Evolutionary conservation across 371 early-diverging fungal genomes (phyloP), one percentile per base, ranked within the genome.

Genomic region (Syncephalastrum sp.): DNA sequence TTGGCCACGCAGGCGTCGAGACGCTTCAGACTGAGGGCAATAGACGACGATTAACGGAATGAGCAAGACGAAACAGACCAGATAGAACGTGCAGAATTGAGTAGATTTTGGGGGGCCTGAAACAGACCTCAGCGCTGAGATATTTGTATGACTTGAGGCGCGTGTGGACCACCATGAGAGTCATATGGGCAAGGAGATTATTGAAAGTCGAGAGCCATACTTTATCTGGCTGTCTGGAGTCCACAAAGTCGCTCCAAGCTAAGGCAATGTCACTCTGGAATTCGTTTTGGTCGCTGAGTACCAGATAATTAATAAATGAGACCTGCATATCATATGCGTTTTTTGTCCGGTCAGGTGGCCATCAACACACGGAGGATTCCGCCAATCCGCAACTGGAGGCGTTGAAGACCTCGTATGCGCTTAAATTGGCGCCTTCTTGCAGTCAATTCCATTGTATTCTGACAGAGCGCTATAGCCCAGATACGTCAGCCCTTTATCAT

Each of bases 381-480:
- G 10, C 61, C 61, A 61, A 12, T 10, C 61, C 61, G 17, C 61
- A 56, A 13, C 56, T 56, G 27, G 47, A 50, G 10, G 61, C 56
- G 47, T 61, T 53, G 56, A 56, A 61, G 15, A 61, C 56, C 16
- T 61, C 61, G 38, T 57, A 16, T 16, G 54, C 13, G 16, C 57
- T 53, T 33, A 63, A 17, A 50, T 49, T 50, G 14, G 50, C n/a
- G 8, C 58, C 63, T 38, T 53, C 21, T 17, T 63, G 57, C 16
- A 63, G 27, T 8, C 57, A 54, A 4, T 57, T 48, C 63, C 63
- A 63, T 42, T 63, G 46, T 56, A 57, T 42, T 63, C 63, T n/a
- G 57, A 53, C 7, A 63, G 43, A 23, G 63, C 63, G 49, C 63
- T 63, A 42, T 50, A 1, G 19, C n/a, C 1, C 3, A 46, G 46